Base-by-base conservation (phyloP, 2,329 filamentous ascomycete species). In the Claviceps purpurea region DNA sequence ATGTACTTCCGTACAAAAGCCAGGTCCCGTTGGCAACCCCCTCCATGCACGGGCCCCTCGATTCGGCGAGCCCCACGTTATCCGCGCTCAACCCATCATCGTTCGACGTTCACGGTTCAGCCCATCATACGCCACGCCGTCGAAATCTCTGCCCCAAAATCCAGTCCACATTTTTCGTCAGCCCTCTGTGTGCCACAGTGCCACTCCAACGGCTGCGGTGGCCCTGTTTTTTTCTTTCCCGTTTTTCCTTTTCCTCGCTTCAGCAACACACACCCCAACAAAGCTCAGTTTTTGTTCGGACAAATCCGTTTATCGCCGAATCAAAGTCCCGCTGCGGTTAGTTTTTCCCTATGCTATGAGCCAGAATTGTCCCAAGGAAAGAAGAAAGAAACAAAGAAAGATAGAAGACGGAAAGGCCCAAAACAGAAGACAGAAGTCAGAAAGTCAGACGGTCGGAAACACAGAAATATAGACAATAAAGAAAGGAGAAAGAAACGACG, bases 71-170 rank as follows among this genome's bases (percentile, higher is more conserved):
- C 26, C 44, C 44, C 26, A 26, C 43, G 30, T 14, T 30, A 30
- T 14, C 11, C 6, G 7, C 42, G 24, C 24, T 26, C 24, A 26
- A 26, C 11, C 24, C 44, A 8, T 46, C n/a, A 30, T 30, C 24
- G 24, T 26, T 18, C 18, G 18, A 18, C 18, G 18, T 18, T 26
- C 24, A 10, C 41, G 22, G 20, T 20, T 20, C 20, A n/a, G 41
- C 41, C 41, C 41, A 13, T 22, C 41, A 43, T 22, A 22, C 20
- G n/a, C 20, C 41, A 11, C 8, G 30, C 18, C 20, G 18, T 38
- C 47, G 41, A 57, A 56, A 52, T 54, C 37, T 55, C 55, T 56
- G 55, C 54, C 54, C 44, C 46, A 55, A 53, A 52, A 50, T 55
- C 49, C 54, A 56, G 54, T 54, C 51, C 56, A 53, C 54, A 50